Base-by-base conservation (phyloP, 495 filamentous ascomycete genomes). In the Aspergillus carlsbadensis region DNA sequence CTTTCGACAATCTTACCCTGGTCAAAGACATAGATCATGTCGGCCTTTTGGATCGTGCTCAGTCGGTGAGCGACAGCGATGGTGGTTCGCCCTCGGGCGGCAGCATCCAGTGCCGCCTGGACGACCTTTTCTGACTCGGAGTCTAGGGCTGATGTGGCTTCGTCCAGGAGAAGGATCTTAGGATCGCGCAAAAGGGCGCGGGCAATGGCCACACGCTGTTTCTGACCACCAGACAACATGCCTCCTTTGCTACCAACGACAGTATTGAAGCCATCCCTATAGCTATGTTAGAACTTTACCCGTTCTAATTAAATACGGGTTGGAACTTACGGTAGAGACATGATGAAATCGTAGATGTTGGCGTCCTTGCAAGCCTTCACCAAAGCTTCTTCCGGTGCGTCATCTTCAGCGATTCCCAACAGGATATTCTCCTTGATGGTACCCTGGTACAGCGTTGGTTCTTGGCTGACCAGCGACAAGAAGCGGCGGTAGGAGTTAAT, bases 321-420 rank as follows among this genome's bases (percentile, higher is more conserved):
- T 14, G 36, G 35, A 54, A 74, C 71, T 68, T 68, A 73, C 61
- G 85, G 84, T 13, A 86, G 72, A 41, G 85, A 87, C 66, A 86
- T 80, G 68, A 96, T 92, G 70, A 95, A 96, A 62, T 94, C 90
- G 68, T 92, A 91, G 62, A 96, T 96, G 62, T 96, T 96, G 39
- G 91, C 91, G 65, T 92, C 87, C 56, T 85, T 86, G 77, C 90
- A 94, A 13, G 88, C 90, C 59, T 87, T 80, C 46, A 86, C 77
- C 31, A 96, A 79, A 5, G 78, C 78, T 35, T 84, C 87, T 39
- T 95, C 90, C 0, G 82, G 67, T 15, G 89, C 80, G 43, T 87
- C 79, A 8, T 86, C 81, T 5, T 73, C 70, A 48, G 83, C 81
- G 10, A 79, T 78, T 18, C 89, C 89, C 5, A 96, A 76, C 6